phyloP scores from a whole-genome alignment of 495 filamentous ascomycete species.

The Coniosporium apollinis region DNA sequence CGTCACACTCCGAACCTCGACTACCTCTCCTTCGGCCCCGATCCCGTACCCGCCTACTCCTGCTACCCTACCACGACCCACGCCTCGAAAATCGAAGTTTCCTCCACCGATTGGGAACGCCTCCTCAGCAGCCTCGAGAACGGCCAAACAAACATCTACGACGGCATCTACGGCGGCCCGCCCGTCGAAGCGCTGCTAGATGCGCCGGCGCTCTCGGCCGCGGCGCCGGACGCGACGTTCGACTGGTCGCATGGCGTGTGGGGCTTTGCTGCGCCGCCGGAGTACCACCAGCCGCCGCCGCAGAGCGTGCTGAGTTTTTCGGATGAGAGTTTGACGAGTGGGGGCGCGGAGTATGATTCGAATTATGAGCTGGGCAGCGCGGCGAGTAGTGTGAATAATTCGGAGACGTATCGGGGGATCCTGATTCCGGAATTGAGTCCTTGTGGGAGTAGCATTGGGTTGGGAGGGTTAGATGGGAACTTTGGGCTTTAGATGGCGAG shows the following conservation, averaged over 20 bases:
- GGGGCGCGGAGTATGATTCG: conserved; percentile 11
- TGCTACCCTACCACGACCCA: conserved; percentile 12
- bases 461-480: conserved; percentile 29
- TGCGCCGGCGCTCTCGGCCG: conserved; percentile 18
- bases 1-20: conserved; percentile 35
- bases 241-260: conserved; percentile 40
- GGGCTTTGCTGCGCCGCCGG: conserved; percentile 10
- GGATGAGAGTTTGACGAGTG: conserved; percentile 39
- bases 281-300: conserved; percentile 18
- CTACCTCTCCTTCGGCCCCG: conserved; percentile 31
- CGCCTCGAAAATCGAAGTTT: conserved; percentile 6
- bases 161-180: conserved; percentile 63
- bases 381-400: conserved; percentile 3
- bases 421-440: conserved; percentile 27
- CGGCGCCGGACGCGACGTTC: conserved; percentile 18
- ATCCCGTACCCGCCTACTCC: conserved; percentile 11
- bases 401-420: conserved; percentile 32
- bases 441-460: conserved; percentile 19
- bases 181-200: conserved; percentile 31
- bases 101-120: conserved; percentile 56
- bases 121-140: conserved; percentile 62
- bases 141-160: conserved; percentile 64
- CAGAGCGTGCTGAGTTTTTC: conserved; percentile 62
- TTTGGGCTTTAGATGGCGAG: conserved; percentile 21
- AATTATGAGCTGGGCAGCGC: conserved; percentile 1